Base-by-base conservation (phyloP, 2,329 filamentous ascomycete species). In the Alternaria brassicicola region DNA sequence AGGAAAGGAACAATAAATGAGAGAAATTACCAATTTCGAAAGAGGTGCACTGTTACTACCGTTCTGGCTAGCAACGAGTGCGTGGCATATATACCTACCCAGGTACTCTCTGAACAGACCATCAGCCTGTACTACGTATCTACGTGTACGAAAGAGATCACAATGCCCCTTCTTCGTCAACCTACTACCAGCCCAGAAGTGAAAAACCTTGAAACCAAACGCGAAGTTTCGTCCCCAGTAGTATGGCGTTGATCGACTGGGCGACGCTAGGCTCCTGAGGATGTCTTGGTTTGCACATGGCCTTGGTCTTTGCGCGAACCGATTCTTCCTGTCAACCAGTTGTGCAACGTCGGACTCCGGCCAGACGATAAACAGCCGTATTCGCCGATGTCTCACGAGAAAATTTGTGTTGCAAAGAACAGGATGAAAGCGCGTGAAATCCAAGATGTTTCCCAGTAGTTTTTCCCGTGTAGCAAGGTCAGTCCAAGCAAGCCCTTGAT, bases 11-110 rank as follows among this genome's bases (percentile, higher is more conserved):
- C 12, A 38, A 43, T 10, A 13, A 39, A 31, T 8, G 8, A n/a
- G 31, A 2, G 9, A 13, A 15, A 36, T 31, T 23, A 13, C n/a
- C 51, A 8, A 6, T 31, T 39, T 42, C 47, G 21, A 21, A 52
- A 39, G 33, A 51, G n/a, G 8, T 36, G n/a, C 15, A 35, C 30
- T 58, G 12, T 56, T 51, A 52, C 54, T 50, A 13, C 25, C 52
- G 53, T 52, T 31, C 57, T 53, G 49, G 17, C 49, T 64, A 61
- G 67, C 70, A 52, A 43, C 59, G 47, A 62, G 66, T 65, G 63
- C 63, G 65, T 69, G 53, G 60, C 30, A 56, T 49, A 55, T 17
- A 48, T 55, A 59, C 49, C 19, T 46, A 33, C 49, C 42, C 31
- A 35, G 26, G 42, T 33, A 33, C 31, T 12, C 21, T 47, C 43